Evolutionary conservation across 2,329 filamentous ascomycete species (phyloP), one percentile per base, ranked within the genome.

Genomic region (Colletotrichum tropicicola): DNA sequence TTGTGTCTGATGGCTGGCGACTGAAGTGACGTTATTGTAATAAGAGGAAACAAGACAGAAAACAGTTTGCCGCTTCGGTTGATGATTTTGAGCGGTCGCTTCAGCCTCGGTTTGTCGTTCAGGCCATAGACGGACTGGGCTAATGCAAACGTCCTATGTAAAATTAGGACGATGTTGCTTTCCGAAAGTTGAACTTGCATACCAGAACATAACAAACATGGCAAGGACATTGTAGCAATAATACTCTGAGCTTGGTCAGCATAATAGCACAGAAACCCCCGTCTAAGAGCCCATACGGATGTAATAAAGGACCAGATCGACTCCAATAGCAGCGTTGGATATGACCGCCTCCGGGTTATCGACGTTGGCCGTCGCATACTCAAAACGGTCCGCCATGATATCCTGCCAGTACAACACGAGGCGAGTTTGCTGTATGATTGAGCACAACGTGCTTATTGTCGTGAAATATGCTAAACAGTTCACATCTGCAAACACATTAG

Each of bases 111-210:
- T 19, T 35, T 41, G 8, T 52, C 45, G 21, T 52, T 55, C 3
- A 61, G 28, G 2, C 58, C 49, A 30, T 47, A 66, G 15, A 66
- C 48, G 1, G 62, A 66, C 8, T 62, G 62, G 10, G 58, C 62
- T 3, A 66, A 2, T 30, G 43, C 43, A 25, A 58, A 48, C 0
- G 55, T 28, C 55, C 55, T 58, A 1, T 25, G 15, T n/a, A 12
- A 9, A 1, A 8, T n/a, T 19, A 0, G 12, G 28, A 7, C 21
- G 0, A 12, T 10, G 10, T 25, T 7, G 5, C 1, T 3, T 7
- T 0, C 5, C 3, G 10, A 30, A 3, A 1, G 3, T 7, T 19
- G 17, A 15, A 3, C 4, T 1, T n/a, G 7, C 12, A 5, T 27
- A 48, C 54, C 54, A 57, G 5, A 57, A 57, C 41, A 57, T 21